Conservation (phyloP, 2,329 filamentous ascomycete species). For the Penicillium paneum region DNA sequence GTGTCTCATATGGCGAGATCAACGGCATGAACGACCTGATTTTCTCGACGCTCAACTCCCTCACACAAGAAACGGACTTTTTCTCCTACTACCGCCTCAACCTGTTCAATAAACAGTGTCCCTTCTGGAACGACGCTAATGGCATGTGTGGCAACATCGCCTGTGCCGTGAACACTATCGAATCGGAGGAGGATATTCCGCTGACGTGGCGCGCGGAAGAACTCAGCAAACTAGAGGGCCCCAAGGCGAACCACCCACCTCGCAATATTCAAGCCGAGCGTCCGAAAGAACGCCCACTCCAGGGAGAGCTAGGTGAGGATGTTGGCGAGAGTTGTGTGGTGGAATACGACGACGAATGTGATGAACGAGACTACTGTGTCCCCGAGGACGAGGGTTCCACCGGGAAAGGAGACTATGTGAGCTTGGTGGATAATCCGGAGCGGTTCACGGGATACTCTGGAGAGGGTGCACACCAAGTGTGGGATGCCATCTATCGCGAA, state of each 20-base stretch:
- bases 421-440: constrained; percentile 87
- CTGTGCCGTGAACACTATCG: constrained; percentile 90
- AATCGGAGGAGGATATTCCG: constrained; percentile 93
- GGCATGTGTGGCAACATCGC: constrained; percentile 97
- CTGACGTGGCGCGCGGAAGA: constrained; percentile 87
- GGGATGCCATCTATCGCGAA: constrained; percentile 94
- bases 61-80: constrained; percentile 89
- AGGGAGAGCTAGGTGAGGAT: constrained; percentile 76
- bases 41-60: constrained; percentile 71
- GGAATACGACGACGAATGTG: constrained; percentile 95
- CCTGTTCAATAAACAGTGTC: constrained; percentile 88
- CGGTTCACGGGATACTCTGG: constrained; percentile 93
- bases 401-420: constrained; percentile 94
- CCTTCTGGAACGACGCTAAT: constrained; percentile 91
- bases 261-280: constrained; percentile 69
- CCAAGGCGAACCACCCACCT: constrained; percentile 83
- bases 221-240: constrained; percentile 86
- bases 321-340: constrained; percentile 96
- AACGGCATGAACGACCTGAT: constrained; percentile 77
- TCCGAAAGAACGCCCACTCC: constrained; percentile 66
- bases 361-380: constrained; percentile 94
- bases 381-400: constrained; percentile 86
- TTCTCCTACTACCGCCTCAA: constrained; percentile 97
- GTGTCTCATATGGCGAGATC: constrained; percentile 87
- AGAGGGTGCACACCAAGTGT: constrained; percentile 80